Conservation (phyloP, 2,329 filamentous ascomycete genomes). For the Colletotrichum neosansevieriae region DNA sequence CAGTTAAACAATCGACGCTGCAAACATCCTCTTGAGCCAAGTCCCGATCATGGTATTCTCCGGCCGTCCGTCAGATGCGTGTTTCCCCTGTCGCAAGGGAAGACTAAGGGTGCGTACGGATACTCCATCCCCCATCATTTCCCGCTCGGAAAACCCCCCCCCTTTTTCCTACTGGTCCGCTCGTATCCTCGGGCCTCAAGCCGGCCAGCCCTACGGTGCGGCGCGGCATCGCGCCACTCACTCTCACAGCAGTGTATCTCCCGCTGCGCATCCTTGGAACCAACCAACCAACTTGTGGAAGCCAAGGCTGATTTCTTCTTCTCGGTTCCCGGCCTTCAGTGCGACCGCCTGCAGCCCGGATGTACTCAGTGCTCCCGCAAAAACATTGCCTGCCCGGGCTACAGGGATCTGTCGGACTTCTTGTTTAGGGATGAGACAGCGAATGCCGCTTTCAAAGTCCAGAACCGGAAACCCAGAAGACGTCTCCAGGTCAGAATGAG, state of each 20-base stretch:
- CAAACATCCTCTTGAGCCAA: not conserved
- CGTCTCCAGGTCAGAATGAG: constrained; percentile 23
- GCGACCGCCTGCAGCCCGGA: constrained; percentile 43
- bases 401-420: constrained; percentile 44
- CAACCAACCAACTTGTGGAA: not conserved
- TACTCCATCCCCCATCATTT: constrained; percentile 8
- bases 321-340: constrained; percentile 38
- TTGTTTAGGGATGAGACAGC: constrained; percentile 46
- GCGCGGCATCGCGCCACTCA: not conserved
- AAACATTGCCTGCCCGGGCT: constrained; percentile 44
- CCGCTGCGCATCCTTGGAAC: not conserved
- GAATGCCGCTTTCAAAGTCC: constrained; percentile 41
- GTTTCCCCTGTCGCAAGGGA: constrained; percentile 44
- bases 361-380: constrained; percentile 48
- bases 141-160: not conserved
- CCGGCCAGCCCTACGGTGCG: constrained; percentile 23
- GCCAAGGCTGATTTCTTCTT: constrained; percentile 26
- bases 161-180: constrained; percentile 25
- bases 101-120: constrained; percentile 43
- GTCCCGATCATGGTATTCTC: constrained; percentile 46
- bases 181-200: constrained; percentile 16
- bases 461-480: constrained; percentile 27
- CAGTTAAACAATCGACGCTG: not conserved
- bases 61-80: constrained; percentile 46
- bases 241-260: not conserved